Evolutionary conservation across 768 basidiomycete species (phyloP).

Genomic region (Leccinum boreale): DNA sequence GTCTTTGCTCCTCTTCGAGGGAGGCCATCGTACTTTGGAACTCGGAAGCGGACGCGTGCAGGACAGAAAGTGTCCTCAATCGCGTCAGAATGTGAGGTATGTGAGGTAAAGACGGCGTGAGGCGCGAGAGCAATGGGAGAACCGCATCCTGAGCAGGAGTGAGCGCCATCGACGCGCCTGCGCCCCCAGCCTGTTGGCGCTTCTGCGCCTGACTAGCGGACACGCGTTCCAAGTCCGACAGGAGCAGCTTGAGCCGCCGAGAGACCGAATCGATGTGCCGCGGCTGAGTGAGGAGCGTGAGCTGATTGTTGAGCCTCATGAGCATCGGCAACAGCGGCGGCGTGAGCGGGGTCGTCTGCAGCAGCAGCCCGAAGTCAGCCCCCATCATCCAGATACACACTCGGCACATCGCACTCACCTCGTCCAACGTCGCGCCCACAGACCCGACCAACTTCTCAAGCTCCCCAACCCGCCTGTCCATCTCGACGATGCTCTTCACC

Average conservation of each 20-base stretch:
- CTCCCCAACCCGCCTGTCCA: constrained; percentile 82
- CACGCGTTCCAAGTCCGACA: constrained; percentile 88
- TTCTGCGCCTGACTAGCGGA: constrained; percentile 39
- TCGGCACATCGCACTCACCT: constrained; percentile 37
- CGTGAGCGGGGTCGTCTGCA: constrained; percentile 66
- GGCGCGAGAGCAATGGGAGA: constrained; percentile 64
- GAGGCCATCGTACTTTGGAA: constrained; percentile 65
- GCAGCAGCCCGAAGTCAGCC: constrained; percentile 2
- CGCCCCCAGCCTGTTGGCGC: constrained; percentile 17
- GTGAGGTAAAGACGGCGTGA: constrained; percentile 71
- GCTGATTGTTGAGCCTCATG: constrained; percentile 77
- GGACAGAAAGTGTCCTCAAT: constrained; percentile 73
- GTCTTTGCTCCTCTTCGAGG: constrained; percentile 72
- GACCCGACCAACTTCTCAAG: constrained; percentile 84
- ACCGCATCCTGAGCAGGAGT: constrained; percentile 54
- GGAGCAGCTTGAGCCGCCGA: constrained; percentile 84
- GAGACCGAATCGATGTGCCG: constrained; percentile 95
- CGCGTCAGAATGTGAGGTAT: constrained; percentile 90
- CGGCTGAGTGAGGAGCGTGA: constrained; percentile 89
- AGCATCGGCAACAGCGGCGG: constrained; percentile 81
- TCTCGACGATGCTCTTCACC: constrained; percentile 56
- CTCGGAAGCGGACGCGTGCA: constrained; percentile 80
- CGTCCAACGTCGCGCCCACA: constrained; percentile 13
- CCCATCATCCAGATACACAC: background rate
- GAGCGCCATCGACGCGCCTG: constrained; percentile 13